Conservation (phyloP, 2,329 filamentous ascomycete species). For the Pezicula rhizophila region DNA sequence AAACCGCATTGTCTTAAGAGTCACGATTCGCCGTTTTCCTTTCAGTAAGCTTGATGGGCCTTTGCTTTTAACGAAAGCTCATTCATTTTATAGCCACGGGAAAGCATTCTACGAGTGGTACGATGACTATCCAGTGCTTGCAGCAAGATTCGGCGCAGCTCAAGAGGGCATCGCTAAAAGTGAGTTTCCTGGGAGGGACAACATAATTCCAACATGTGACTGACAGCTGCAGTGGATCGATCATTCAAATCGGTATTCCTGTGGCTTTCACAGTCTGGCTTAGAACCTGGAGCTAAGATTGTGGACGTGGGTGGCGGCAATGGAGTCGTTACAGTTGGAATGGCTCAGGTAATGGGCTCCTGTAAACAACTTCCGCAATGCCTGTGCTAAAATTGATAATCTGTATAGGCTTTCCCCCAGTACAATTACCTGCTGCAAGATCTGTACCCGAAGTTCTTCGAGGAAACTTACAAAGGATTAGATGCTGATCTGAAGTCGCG, state of each 20-base stretch:
- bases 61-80: too few relatives aligned
- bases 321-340: slow-evolving; percentile 18
- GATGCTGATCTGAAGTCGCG: slow-evolving; percentile 5
- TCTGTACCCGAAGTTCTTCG: slow-evolving; percentile 1
- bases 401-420: too few relatives aligned
- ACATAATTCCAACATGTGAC: too few relatives aligned
- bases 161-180: slow-evolving; percentile 23
- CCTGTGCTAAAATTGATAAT: too few relatives aligned
- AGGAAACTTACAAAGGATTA: slow-evolving; percentile 6
- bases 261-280: too few relatives aligned
- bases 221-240: too few relatives aligned
- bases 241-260: too few relatives aligned
- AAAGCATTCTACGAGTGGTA: slow-evolving; percentile 24
- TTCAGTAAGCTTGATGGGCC: too few relatives aligned
- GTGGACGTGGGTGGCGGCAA: slow-evolving; percentile 27
- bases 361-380: too few relatives aligned
- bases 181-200: neutral
- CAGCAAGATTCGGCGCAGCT: slow-evolving; percentile 24
- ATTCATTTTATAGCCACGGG: too few relatives aligned
- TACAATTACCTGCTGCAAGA: slow-evolving; percentile 6
- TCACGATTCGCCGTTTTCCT: slow-evolving; percentile 18
- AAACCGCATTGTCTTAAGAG: slow-evolving; percentile 7
- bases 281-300: slow-evolving; percentile 19
- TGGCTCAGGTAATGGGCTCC: slow-evolving; percentile 25
- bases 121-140: slow-evolving; percentile 19